Evolutionary conservation across 2,329 filamentous ascomycete genomes (phyloP), one percentile per base, ranked within the genome.

Genomic region (Paracoccidioides lutzii): DNA sequence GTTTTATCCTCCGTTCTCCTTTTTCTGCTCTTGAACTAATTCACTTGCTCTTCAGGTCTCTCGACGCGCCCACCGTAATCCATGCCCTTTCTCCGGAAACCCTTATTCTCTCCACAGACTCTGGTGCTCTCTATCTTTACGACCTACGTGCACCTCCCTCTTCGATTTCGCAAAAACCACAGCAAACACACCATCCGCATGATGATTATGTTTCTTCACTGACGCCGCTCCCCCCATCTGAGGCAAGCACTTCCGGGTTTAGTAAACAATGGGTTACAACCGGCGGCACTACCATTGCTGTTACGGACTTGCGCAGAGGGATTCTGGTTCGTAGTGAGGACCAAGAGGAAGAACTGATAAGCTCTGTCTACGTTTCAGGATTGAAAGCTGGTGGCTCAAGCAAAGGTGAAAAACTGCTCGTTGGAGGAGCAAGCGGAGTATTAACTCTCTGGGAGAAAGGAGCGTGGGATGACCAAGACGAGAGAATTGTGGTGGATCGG

Each of bases 181-280:
- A 84, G 28, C 87, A 90, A 66, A 90, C 88, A 8, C 85, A 91
- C 67, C 83, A 83, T 59, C 91, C 91, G 0, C 93, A 98, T 72
- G 83, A 87, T 63, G 91, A 97, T 74, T 96, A 95, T 70, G 82
- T 98, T 55, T 93, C 90, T 37, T 90, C 88, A 52, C 78, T 98
- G 46, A 87, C 88, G 0, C 84, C 90, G 0, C 80, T 98, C 0
- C 90, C 90, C 0, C 80, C 90, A 0, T 85, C 86, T 1, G 79
- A 84, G 35, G 82, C 86, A 55, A 93, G 87, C 69, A 95, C 89
- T 0, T 91, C 86, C 15, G 90, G 90, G 4, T 91, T 88, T 68
- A 83, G 88, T 64, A 95, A 95, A 72, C 91, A 97, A 73, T 98
- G 90, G 87, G 81, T 96, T 53, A 93, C 87, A 41, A 96, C 90